Conservation (phyloP, 257 asterid species). For the Capsicum chinense region DNA sequence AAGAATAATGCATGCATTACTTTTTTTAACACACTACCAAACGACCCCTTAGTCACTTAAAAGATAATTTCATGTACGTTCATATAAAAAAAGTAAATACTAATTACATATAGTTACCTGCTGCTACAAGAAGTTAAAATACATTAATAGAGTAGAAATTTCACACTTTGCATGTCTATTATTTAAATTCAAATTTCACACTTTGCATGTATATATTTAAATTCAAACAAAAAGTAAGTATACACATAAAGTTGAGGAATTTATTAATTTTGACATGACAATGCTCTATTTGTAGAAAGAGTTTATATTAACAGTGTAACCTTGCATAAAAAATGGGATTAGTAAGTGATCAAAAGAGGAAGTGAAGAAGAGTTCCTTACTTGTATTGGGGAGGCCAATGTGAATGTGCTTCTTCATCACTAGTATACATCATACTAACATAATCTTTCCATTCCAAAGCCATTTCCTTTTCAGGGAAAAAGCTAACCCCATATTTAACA, state of each 20-base stretch:
- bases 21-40: no score
- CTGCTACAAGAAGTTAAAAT: background rate
- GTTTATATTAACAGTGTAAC: background rate
- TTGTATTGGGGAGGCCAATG: conserved; percentile 48
- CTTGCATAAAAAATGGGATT: background rate
- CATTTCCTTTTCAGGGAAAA: conserved; percentile 45
- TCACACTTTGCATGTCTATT: background rate
- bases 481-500: conserved; percentile 47
- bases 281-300: background rate
- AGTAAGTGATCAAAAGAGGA: background rate
- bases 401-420: conserved; percentile 44
- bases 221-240: background rate
- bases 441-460: conserved; percentile 55
- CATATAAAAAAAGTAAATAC: background rate
- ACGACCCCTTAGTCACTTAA: background rate
- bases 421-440: conserved; percentile 49
- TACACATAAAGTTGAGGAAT: background rate
- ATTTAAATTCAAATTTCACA: background rate
- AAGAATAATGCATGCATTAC: no score
- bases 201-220: background rate
- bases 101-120: background rate
- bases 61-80: background rate
- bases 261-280: background rate
- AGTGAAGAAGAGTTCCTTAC: conserved; percentile 28
- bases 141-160: background rate